A percentile compares a stretch with the other conserved stretches of the same genome.
These are phyloP conservation scores for Fermentozyma sake DNA, from an alignment of 1,139 yeast genomes.

Conservation along the genomic window DNA sequence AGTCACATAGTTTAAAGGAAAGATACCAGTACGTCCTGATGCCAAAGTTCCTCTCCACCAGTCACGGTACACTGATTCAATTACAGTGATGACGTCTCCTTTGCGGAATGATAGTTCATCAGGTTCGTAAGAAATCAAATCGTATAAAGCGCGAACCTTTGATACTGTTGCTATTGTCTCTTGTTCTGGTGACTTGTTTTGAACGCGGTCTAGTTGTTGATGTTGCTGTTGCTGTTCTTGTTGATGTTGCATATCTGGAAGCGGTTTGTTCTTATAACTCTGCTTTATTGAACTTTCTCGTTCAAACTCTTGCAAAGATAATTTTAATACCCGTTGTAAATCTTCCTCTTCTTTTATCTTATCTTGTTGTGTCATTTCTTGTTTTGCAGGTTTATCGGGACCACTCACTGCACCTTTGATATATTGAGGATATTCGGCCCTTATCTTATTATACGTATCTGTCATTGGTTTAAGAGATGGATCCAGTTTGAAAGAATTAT, in stretches of 20 bases:
- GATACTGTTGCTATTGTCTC: constrained; percentile 48
- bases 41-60: constrained; percentile 92
- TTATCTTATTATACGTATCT: constrained; percentile 51
- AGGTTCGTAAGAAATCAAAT: constrained; percentile 64
- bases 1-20: constrained; percentile 88
- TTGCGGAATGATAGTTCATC: constrained; percentile 70
- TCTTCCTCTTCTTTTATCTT: constrained; percentile 72
- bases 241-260: constrained; percentile 18
- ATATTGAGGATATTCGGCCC: constrained; percentile 41
- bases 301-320: constrained; percentile 68
- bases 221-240: constrained; percentile 7
- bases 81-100: constrained; percentile 77
- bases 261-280: constrained; percentile 26
- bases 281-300: constrained; percentile 31
- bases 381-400: constrained; percentile 63
- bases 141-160: constrained; percentile 82
- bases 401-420: constrained; percentile 19
- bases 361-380: constrained; percentile 44
- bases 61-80: constrained; percentile 85
- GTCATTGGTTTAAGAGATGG: constrained; percentile 71
- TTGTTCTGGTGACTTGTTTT: constrained; percentile 10
- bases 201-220: constrained; percentile 4
- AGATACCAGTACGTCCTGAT: constrained; percentile 79
- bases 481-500: constrained; percentile 54
- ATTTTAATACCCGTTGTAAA: constrained; percentile 67